Conservation (phyloP, 2,329 filamentous ascomycete genomes). For the Leptographium procerum region DNA sequence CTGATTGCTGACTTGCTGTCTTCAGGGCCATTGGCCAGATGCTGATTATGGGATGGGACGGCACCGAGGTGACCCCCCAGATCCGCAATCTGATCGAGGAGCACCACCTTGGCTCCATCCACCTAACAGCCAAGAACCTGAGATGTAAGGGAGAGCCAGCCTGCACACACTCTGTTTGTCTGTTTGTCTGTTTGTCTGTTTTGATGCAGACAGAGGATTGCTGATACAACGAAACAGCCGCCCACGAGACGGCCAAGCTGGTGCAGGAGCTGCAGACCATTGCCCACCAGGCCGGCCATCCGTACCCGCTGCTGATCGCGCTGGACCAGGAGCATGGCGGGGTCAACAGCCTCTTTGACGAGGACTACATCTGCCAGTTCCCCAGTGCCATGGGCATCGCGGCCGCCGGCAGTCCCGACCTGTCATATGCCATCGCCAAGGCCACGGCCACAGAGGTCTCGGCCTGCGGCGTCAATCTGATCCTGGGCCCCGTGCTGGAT, state of each 20-base stretch:
- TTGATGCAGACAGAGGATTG: too few relatives aligned
- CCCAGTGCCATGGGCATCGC: slow-evolving; percentile 94
- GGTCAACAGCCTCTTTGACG: slow-evolving; percentile 92
- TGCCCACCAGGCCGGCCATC: slow-evolving; percentile 80
- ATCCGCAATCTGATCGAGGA: slow-evolving; percentile 71
- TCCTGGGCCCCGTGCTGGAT: slow-evolving; percentile 86
- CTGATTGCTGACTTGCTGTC: too few relatives aligned
- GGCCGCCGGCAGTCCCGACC: slow-evolving; percentile 73
- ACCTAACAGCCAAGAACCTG: slow-evolving; percentile 73
- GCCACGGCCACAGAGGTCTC: slow-evolving; percentile 87
- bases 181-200: neutral
- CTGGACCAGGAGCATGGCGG: slow-evolving; percentile 97
- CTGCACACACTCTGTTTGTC: slow-evolving; percentile 7
- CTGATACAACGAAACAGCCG: slow-evolving; percentile 48
- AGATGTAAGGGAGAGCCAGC: slow-evolving; percentile 46
- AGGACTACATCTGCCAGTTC: slow-evolving; percentile 91
- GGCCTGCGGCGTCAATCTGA: slow-evolving; percentile 90
- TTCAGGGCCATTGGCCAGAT: slow-evolving; percentile 64
- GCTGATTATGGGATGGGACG: slow-evolving; percentile 79
- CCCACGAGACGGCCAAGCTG: slow-evolving; percentile 76
- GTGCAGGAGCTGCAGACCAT: slow-evolving; percentile 89
- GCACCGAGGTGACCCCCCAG: slow-evolving; percentile 71
- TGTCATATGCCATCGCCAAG: slow-evolving; percentile 84
- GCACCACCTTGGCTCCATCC: slow-evolving; percentile 79
- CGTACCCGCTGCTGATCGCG: slow-evolving; percentile 78